These are phyloP conservation scores for Tetrahymena malaccensis DNA, from an alignment of 73 alveolate species.

Conservation along the genomic window DNA sequence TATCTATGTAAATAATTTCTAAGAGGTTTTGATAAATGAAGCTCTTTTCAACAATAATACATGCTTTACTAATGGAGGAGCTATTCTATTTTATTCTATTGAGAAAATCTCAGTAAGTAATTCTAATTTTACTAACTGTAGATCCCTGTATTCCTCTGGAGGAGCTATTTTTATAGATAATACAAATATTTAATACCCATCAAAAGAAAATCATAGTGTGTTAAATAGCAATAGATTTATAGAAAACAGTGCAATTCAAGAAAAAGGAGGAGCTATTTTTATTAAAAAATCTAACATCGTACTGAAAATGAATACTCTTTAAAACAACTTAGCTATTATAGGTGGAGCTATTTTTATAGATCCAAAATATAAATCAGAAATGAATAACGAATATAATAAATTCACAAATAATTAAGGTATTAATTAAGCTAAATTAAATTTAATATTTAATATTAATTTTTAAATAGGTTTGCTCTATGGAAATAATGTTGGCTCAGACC, in stretches of 20 bases:
- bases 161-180: neutral
- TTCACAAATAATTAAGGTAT: neutral
- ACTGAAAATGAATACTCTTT: too few species aligned
- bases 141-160: neutral
- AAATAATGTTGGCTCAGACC: neutral
- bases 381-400: too few species aligned
- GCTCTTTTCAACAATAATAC: neutral
- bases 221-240: neutral
- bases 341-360: neutral
- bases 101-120: neutral
- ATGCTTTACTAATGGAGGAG: neutral
- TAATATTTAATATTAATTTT: neutral
- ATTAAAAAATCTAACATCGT: neutral
- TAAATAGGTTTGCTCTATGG: neutral
- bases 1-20: neutral
- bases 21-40: neutral
- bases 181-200: neutral
- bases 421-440: neutral
- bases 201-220: neutral
- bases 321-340: neutral
- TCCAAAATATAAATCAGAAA: neutral
- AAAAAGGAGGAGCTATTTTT: neutral
- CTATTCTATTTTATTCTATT: neutral
- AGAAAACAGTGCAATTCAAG: neutral
- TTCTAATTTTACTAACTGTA: neutral